Conservation (phyloP, 805 yeast genomes). For the Zygosaccharomyces bisporus region DNA sequence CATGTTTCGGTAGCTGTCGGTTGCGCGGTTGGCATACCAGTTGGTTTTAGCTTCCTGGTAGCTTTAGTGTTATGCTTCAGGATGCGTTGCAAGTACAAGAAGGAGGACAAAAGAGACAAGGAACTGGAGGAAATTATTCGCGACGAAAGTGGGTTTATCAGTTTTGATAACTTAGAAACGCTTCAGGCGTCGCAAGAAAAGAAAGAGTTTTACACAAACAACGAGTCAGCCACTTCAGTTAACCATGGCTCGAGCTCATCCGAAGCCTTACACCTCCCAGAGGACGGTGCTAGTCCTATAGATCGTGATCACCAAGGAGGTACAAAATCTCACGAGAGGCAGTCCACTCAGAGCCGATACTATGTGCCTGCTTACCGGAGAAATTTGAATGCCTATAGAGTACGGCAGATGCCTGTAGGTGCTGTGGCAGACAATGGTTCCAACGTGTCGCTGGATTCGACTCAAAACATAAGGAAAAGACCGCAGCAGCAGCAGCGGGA, state of each 20-base stretch:
- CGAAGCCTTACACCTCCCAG: conserved; percentile 4
- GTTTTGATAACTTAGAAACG: conserved; percentile 31
- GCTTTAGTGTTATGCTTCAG: conserved; percentile 39
- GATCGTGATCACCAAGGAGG: conserved; percentile 2
- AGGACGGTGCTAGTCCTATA: neutral
- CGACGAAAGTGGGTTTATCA: conserved; percentile 38
- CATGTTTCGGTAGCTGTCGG: conserved; percentile 43
- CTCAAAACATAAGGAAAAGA: conserved; percentile 14
- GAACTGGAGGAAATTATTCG: conserved; percentile 31
- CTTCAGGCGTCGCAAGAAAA: conserved; percentile 16
- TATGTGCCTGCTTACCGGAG: conserved; percentile 41
- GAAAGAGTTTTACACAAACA: conserved; percentile 6
- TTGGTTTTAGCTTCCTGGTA: conserved; percentile 38
- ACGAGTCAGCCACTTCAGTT: conserved; percentile 11
- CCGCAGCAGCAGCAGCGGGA: conserved; percentile 11
- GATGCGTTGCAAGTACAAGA: conserved; percentile 37
- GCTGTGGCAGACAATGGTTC: conserved; percentile 20
- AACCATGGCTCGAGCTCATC: conserved; percentile 5
- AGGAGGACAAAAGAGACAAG: conserved; percentile 38
- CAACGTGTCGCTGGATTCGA: conserved; percentile 17
- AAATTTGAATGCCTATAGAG: conserved; percentile 29
- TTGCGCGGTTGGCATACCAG: conserved; percentile 51
- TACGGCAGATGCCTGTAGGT: conserved; percentile 25
- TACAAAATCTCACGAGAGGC: conserved; percentile 8
- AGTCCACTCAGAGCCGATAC: conserved; percentile 14